phyloP scores from a whole-genome alignment of 139 green algal species.

The Chlorella ohadii region DNA sequence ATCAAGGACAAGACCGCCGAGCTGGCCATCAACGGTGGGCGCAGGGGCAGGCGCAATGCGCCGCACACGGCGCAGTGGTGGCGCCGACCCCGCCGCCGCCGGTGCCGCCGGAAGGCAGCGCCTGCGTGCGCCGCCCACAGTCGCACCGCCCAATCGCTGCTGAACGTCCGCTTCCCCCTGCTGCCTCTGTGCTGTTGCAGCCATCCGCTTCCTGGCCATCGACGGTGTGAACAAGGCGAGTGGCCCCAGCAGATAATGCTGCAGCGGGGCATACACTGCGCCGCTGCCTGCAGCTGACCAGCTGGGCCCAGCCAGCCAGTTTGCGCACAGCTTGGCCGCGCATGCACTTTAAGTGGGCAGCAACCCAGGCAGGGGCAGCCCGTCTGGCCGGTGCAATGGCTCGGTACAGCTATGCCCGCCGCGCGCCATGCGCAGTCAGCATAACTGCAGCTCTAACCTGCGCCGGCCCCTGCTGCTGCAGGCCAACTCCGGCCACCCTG shows the following conservation, averaged over 20 bases:
- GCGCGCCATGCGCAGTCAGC: not conserved
- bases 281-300: not conserved
- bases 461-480: constrained; percentile 34
- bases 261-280: too few relatives aligned
- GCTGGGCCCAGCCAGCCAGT: not conserved
- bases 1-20: constrained; percentile 46
- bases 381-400: not conserved
- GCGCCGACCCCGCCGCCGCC: not conserved
- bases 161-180: not conserved
- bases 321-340: too few relatives aligned
- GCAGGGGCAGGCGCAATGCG: not conserved
- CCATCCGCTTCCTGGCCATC: constrained; percentile 82
- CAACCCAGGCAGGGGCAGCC: too few relatives aligned
- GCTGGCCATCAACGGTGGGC: constrained; percentile 51
- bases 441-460: not conserved
- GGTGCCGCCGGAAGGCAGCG: constrained; percentile 1
- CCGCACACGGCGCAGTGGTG: not conserved
- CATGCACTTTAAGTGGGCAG: too few relatives aligned
- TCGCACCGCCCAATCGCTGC: not conserved
- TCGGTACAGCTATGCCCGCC: not conserved
- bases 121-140: not conserved
- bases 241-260: not conserved
- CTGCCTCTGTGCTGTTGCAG: constrained; percentile 13
- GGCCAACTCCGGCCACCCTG: constrained; percentile 96
- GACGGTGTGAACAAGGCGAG: constrained; percentile 69